These are phyloP conservation scores for Penicillium flavigenum DNA, from an alignment of 495 filamentous ascomycete species.

Conservation along the genomic window DNA sequence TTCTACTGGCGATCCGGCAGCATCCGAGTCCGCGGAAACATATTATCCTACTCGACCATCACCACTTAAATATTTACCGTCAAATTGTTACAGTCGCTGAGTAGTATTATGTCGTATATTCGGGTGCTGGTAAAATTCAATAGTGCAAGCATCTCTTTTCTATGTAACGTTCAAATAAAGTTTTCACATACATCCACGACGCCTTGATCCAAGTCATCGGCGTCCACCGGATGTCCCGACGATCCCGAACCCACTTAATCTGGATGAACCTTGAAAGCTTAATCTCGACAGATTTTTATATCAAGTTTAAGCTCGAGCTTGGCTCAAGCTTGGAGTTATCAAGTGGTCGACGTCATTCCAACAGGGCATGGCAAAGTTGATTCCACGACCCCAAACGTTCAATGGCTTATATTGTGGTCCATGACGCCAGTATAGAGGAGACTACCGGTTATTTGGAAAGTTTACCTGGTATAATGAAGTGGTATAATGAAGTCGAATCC, in stretches of 20 bases:
- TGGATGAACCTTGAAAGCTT: background rate
- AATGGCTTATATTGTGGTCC: background rate
- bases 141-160: background rate
- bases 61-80: background rate
- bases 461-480: background rate
- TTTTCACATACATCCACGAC: slow-evolving; percentile 9
- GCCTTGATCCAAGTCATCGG: background rate
- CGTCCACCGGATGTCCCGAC: background rate
- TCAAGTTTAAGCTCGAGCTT: background rate
- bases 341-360: slow-evolving; percentile 9
- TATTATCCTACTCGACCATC: background rate
- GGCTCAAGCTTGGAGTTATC: background rate
- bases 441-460: background rate
- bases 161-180: background rate
- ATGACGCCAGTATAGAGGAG: slow-evolving; percentile 3
- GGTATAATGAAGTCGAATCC: background rate
- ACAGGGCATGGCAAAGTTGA: background rate
- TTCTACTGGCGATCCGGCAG: background rate
- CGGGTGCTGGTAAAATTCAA: background rate
- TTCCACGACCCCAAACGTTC: background rate
- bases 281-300: background rate
- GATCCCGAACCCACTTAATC: background rate
- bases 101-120: background rate
- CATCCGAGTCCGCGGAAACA: background rate
- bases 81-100: background rate